A percentile compares a stretch with the other conserved stretches of the same genome.
Conservation (phyloP, 2,329 filamentous ascomycete genomes). For the Colletotrichum sidae region DNA sequence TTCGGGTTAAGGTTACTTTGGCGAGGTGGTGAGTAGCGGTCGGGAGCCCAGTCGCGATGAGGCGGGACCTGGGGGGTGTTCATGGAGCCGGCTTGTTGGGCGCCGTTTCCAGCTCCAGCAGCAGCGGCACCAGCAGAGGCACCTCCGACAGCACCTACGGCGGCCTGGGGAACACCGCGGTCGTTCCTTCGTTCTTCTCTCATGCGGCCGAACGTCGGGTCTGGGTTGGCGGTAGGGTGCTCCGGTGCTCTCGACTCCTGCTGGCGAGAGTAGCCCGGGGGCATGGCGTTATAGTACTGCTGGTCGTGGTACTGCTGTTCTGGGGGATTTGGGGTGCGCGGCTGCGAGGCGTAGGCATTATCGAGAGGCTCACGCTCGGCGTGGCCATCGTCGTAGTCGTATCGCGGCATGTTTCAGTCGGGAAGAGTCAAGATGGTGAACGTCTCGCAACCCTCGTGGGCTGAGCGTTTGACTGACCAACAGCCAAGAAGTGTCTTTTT, state of each 20-base stretch:
- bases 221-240: constrained; percentile 48
- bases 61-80: constrained; percentile 24
- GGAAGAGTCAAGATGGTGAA: constrained; percentile 24
- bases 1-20: constrained; percentile 47
- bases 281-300: constrained; percentile 25
- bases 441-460: constrained; percentile 30
- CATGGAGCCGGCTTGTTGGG: constrained; percentile 24
- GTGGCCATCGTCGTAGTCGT: constrained; percentile 37
- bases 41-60: constrained; percentile 30
- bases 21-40: constrained; percentile 26
- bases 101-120: constrained; percentile 39
- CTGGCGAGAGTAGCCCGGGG: constrained; percentile 26
- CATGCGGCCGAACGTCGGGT: constrained; percentile 50
- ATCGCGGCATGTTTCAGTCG: constrained; percentile 39
- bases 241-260: constrained; percentile 16
- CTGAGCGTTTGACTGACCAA: constrained; percentile 14
- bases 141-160: constrained; percentile 40
- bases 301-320: constrained; percentile 36
- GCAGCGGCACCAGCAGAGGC: constrained; percentile 41
- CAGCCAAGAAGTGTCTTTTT: constrained; percentile 8
- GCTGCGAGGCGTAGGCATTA: constrained; percentile 33
- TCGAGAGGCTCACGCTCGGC: constrained; percentile 39
- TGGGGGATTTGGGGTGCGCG: constrained; percentile 28
- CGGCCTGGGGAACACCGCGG: constrained; percentile 39
- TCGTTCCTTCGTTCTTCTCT: constrained; percentile 50